Evolutionary conservation across 805 yeast species (phyloP), one percentile per base, ranked within the genome.

Genomic region (Debaryomyces prosopidis): DNA sequence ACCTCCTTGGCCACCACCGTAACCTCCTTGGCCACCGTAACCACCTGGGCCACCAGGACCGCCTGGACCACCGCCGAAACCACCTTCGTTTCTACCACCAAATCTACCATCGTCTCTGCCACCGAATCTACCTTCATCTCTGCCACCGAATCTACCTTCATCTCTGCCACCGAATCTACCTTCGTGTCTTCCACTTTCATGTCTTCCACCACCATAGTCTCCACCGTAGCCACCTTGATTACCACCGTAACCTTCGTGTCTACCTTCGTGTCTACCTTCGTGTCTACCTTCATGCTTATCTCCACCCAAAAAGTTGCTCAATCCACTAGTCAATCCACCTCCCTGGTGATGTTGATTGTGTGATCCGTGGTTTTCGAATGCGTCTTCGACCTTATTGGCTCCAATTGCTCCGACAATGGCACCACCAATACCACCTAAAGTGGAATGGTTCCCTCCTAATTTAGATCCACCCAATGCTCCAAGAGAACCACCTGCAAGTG

Each of bases 341-440:
- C 31, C 30, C 6, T 47, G 38, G 14, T 48, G 36, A 16, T 48
- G 40, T 14, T 59, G 49, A 37, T 59, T 49, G 36, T 54, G 52
- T 5, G 33, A 30, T 12, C 16, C 38, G 39, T 43, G 53, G 27
- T 64, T 51, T 46, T 71, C 73, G 49, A 59, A 55, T 37, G 52
- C 57, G 55, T 76, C 71, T 54, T 73, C 78, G 28, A 71, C 50
- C 62, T 79, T 76, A 65, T 79, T 73, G 39, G 81, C 84, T 19
- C 71, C 68, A 44, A 77, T 51, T 7, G 83, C 84, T 60, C 85
- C 85, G 26, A 69, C 76, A 48, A 80, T 47, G 35, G 80, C 83
- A 60, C 85, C 85, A 26, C 70, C 71, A 45, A 77, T 60, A 40
- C 75, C 74, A 40, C 79, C 77, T 17, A 78, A 48, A 15, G 65